Percentiles rank a stretch among this genome's conserved stretches.
Conservation (phyloP, 768 basidiomycete genomes). For the Hemileccinum rubropunctum region DNA sequence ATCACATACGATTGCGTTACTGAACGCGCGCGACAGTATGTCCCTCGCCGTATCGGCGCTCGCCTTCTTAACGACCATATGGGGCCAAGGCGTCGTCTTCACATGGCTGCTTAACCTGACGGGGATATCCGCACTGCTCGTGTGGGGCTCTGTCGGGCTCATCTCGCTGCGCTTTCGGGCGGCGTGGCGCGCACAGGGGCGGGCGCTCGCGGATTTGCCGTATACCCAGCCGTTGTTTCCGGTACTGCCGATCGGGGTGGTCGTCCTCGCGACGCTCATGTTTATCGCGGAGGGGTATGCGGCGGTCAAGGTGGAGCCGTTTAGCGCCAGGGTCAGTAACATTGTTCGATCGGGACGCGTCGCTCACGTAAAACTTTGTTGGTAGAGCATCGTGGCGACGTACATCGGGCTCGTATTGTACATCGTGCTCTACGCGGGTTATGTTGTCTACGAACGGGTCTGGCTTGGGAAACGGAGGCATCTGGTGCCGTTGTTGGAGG, state of each 20-base stretch:
- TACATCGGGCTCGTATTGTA: slow-evolving; percentile 53
- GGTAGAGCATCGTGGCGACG: slow-evolving; percentile 52
- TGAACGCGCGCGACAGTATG: slow-evolving; percentile 30
- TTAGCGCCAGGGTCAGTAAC: slow-evolving; percentile 37
- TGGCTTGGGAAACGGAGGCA: slow-evolving; percentile 29
- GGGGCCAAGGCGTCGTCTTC: slow-evolving; percentile 54
- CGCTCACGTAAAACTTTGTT: too few relatives aligned
- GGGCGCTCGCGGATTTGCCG: slow-evolving; percentile 51
- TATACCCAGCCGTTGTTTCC: slow-evolving; percentile 57
- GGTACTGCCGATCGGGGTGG: slow-evolving; percentile 46
- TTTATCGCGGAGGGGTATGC: slow-evolving; percentile 56
- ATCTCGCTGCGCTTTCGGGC: slow-evolving; percentile 60
- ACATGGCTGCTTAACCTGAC: slow-evolving; percentile 62
- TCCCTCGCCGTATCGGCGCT: slow-evolving; percentile 47
- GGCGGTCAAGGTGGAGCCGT: slow-evolving; percentile 43
- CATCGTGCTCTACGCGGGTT: slow-evolving; percentile 43
- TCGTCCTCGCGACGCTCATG: slow-evolving; percentile 50
- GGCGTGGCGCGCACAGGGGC: slow-evolving; percentile 56
- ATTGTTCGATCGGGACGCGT: too few relatives aligned
- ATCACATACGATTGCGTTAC: too few relatives aligned
- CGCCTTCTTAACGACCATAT: slow-evolving; percentile 57
- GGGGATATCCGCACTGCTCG: slow-evolving; percentile 64
- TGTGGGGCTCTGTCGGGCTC: slow-evolving; percentile 58
- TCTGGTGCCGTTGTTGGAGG: slow-evolving; percentile 41
- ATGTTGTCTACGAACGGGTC: slow-evolving; percentile 39